Percentiles rank a stretch among this genome's conserved stretches.
Evolutionary conservation across 73 alveolate genomes (phyloP).

Genomic region (Paramecium sonneborni): DNA sequence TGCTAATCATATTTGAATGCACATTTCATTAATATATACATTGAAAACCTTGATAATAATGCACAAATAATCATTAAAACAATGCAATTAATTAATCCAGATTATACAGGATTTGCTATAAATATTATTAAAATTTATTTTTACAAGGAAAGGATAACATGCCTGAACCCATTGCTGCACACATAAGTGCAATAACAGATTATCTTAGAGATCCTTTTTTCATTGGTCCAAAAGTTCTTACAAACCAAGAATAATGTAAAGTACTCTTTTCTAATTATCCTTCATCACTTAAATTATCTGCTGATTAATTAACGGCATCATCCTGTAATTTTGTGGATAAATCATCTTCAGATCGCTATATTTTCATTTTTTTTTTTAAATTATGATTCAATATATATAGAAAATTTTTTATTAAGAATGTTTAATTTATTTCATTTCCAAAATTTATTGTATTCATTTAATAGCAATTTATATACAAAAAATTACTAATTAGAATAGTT

Average conservation of each 20-base stretch:
- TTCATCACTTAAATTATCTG: neutral
- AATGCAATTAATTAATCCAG: neutral
- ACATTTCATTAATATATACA: conserved; percentile 6
- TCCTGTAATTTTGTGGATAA: neutral
- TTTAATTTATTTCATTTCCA: too few species aligned
- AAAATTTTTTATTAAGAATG: neutral
- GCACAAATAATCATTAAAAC: neutral
- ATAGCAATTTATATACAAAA: too few species aligned
- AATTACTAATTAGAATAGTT: too few species aligned
- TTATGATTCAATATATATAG: neutral
- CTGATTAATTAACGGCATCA: neutral
- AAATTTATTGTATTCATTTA: too few species aligned
- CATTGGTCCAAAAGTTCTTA: conserved; percentile 41
- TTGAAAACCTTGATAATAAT: neutral
- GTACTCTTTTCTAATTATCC: neutral
- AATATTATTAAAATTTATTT: neutral
- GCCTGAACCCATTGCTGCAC: conserved; percentile 47
- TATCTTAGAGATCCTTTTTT: conserved; percentile 35
- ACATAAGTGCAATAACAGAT: neutral
- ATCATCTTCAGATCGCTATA: neutral
- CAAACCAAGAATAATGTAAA: neutral
- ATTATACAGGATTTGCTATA: neutral
- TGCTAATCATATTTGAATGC: neutral
- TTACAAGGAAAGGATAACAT: conserved; percentile 22
- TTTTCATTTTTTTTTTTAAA: neutral